Conservation (phyloP, 75 land plant species). For the Pinus tabuliformis region DNA sequence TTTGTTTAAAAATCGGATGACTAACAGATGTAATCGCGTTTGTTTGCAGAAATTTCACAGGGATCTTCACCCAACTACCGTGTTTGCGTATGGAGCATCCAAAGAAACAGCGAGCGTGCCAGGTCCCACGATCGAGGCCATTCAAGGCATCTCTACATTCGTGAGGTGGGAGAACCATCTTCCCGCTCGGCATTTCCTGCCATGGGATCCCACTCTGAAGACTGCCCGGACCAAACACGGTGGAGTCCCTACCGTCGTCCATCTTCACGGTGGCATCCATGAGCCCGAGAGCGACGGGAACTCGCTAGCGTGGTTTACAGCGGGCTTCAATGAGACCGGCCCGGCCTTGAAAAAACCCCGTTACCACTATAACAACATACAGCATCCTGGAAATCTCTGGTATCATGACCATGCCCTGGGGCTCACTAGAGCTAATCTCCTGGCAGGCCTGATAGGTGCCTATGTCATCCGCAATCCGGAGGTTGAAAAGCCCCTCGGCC, state of each 20-base stretch:
- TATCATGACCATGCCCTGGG: slow-evolving; percentile 45
- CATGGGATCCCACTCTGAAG: slow-evolving; percentile 22
- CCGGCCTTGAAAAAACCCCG: slow-evolving; percentile 21
- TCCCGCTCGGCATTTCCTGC: slow-evolving; percentile 22
- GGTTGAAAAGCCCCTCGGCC: slow-evolving; percentile 11
- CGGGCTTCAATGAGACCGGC: slow-evolving; percentile 21
- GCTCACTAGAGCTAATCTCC: slow-evolving; percentile 22
- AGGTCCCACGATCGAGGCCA: slow-evolving; percentile 73
- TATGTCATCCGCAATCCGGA: slow-evolving; percentile 18
- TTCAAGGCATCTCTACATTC: slow-evolving; percentile 29
- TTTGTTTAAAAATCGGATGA: not conserved
- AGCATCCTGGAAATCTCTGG: slow-evolving; percentile 28
- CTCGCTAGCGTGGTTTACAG: slow-evolving; percentile 30
- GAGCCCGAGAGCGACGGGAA: slow-evolving; percentile 34
- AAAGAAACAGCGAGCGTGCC: slow-evolving; percentile 49
- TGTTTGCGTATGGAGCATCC: slow-evolving; percentile 64
- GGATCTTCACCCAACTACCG: slow-evolving; percentile 45
- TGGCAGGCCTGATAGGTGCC: slow-evolving; percentile 30
- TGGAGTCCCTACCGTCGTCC: slow-evolving; percentile 36
- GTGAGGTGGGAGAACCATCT: slow-evolving; percentile 59
- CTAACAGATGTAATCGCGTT: not conserved
- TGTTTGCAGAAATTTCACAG: slow-evolving; percentile 73
- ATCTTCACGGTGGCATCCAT: slow-evolving; percentile 29
- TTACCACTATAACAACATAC: slow-evolving; percentile 19
- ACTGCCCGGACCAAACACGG: slow-evolving; percentile 7